Evolutionary conservation across 768 basidiomycete species (phyloP).

Genomic region (Coprinopsis sp.): DNA sequence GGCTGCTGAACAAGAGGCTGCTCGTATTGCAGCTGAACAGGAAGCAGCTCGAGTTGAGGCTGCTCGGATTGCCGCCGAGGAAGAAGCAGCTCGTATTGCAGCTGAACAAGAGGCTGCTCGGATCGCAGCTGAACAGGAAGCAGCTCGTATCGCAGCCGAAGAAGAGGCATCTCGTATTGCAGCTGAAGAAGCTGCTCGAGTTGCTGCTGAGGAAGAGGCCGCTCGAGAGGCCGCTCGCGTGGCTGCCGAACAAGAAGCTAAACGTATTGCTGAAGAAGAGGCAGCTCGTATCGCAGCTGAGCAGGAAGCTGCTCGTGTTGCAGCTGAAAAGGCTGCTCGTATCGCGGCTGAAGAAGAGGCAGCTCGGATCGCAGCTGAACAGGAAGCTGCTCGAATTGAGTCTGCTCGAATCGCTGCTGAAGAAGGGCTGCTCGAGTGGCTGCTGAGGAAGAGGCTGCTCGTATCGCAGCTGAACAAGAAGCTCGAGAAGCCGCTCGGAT

Average conservation of each 20-base stretch:
- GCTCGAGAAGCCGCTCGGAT: neutral
- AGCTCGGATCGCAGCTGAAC: conserved; percentile 10
- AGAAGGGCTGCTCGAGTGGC: neutral
- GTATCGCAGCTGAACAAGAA: neutral
- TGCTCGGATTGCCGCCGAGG: neutral
- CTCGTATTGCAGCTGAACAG: neutral
- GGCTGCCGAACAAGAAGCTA: too few species aligned
- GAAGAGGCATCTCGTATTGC: neutral
- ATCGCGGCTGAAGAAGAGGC: too few species aligned
- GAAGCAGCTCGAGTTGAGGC: neutral
- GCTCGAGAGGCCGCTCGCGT: neutral
- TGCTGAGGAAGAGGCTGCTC: neutral
- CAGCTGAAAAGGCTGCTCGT: too few species aligned
- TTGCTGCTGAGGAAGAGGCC: conserved; percentile 1
- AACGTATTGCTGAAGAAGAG: neutral
- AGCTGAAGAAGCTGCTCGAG: neutral
- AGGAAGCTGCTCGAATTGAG: conserved; percentile 4
- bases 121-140: too few species aligned
- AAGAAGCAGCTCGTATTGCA: neutral
- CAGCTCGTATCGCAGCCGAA: neutral
- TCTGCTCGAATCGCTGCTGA: too few species aligned
- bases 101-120: neutral
- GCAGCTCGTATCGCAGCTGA: neutral
- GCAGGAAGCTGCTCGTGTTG: too few species aligned
- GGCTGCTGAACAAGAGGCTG: neutral